Evolutionary conservation across 352 stramenopile species (phyloP), one percentile per base, ranked within the genome.

Genomic region (Phytophthora nicotianae): DNA sequence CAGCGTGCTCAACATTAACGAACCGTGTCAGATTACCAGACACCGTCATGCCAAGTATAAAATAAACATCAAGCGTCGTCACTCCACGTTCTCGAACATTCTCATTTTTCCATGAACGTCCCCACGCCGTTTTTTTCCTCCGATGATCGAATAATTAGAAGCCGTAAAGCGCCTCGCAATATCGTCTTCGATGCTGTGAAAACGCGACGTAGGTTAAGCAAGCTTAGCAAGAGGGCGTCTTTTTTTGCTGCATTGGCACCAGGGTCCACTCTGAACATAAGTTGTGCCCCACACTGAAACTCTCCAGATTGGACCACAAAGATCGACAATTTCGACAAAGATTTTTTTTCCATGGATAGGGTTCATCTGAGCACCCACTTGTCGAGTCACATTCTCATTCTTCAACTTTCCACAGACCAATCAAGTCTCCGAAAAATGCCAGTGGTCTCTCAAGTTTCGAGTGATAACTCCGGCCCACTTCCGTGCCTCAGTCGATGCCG

Each of bases 261-360:
- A 6, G 33, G 3, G 9, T 40, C 5, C 33, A 50, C 7, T 29
- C 23, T 50, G 24, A n/a, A 37, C 45, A 5, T 23, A 50, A 50
- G 23, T 38, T 24, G 45, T 24, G 23, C 16, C 23, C 45, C 21
- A 29, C 21, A 29, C 40, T 20, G 43, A 50, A 50, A 38, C 24
- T 23, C 24, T 38, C 24, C 13, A 20, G 21, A 33, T n/a, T n/a
- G 41, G 21, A 35, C 42, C n/a, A 35, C 23, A 2, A 35, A 21
- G 7, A 38, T 40, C 24, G 11, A 14, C 24, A 50, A n/a, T n/a
- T n/a, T n/a, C n/a, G n/a, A n/a, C n/a, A n/a, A n/a, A n/a, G n/a
- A 20, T 35, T 23, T 35, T 51, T 52, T 52, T 52, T 52, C 27
- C 27, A 41, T 19, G 27, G 46, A 40, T 41, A 10, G 4, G 14